phyloP scores from a whole-genome alignment of 208 protist genomes.

The Lotmaria passim region DNA sequence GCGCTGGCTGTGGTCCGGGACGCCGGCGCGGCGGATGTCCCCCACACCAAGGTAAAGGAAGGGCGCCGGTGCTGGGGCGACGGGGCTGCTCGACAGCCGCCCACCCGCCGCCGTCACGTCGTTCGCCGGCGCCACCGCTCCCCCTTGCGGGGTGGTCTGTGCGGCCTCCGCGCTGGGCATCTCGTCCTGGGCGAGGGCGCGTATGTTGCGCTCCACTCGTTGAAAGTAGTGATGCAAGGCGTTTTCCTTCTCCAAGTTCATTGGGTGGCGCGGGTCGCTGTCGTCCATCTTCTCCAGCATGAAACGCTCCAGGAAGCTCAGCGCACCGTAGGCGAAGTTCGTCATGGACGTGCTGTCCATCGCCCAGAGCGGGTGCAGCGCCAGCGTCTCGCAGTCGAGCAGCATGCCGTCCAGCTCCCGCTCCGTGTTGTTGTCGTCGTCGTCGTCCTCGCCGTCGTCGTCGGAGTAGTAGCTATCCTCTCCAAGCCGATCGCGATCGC shows the following conservation, averaged over 20 bases:
- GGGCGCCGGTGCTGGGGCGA: not conserved
- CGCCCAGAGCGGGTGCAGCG: conserved; percentile 53
- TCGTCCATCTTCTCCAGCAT: conserved; percentile 82
- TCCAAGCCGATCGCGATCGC: not conserved
- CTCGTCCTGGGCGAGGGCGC: conserved; percentile 24
- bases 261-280: conserved; percentile 68
- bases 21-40: conserved; percentile 19
- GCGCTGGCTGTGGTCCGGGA: conserved; percentile 18
- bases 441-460: not conserved
- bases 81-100: not conserved
- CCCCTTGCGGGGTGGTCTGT: no score
- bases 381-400: conserved; percentile 47
- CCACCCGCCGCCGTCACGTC: conserved; percentile 5
- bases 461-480: conserved; percentile 1
- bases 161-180: not conserved
- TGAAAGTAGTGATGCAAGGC: conserved; percentile 51
- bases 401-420: conserved; percentile 12
- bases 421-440: not conserved
- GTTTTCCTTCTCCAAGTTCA: conserved; percentile 65
- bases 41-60: conserved; percentile 33
- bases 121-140: no score
- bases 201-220: conserved; percentile 43
- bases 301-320: conserved; percentile 73
- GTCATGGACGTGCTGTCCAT: conserved; percentile 64
- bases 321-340: conserved; percentile 65